These are phyloP conservation scores for Dichotomopilus funicola DNA, from an alignment of 2,329 filamentous ascomycete genomes.

Conservation along the genomic window DNA sequence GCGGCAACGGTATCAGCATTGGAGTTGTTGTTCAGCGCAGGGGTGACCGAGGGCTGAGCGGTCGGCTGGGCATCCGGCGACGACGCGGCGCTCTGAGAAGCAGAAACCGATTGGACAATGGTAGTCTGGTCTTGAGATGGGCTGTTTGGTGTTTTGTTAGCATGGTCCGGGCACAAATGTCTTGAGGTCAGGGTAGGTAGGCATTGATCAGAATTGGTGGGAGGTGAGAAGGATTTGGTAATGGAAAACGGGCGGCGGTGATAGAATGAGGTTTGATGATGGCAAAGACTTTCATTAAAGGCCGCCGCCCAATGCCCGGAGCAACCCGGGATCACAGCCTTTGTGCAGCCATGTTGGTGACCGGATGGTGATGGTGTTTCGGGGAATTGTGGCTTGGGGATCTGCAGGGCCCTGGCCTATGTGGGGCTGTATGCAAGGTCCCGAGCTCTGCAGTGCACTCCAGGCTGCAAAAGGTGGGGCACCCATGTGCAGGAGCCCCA, in stretches of 20 bases:
- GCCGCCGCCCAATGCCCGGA: too few species aligned
- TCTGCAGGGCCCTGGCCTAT: neutral
- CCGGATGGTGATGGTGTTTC: neutral
- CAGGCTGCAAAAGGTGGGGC: neutral
- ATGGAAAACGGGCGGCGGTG: neutral
- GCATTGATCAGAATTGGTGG: too few species aligned
- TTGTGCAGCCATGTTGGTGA: neutral
- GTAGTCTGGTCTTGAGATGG: neutral
- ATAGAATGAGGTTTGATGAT: too few species aligned
- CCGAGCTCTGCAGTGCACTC: neutral
- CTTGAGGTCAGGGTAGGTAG: too few species aligned
- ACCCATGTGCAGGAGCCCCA: neutral
- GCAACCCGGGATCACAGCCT: neutral
- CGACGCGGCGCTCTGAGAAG: too few species aligned
- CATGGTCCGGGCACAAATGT: neutral
- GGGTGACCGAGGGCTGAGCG: neutral
- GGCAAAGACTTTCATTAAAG: too few species aligned
- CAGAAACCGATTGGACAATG: too few species aligned
- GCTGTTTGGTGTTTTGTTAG: neutral
- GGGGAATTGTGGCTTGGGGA: neutral
- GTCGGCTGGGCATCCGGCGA: neutral
- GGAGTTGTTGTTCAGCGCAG: neutral
- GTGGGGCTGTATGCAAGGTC: neutral
- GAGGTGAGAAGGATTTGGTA: neutral
- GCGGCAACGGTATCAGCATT: neutral